Evolutionary conservation across 1,284 basidiomycete species (phyloP).

Genomic region (Clitocybe nebularis): DNA sequence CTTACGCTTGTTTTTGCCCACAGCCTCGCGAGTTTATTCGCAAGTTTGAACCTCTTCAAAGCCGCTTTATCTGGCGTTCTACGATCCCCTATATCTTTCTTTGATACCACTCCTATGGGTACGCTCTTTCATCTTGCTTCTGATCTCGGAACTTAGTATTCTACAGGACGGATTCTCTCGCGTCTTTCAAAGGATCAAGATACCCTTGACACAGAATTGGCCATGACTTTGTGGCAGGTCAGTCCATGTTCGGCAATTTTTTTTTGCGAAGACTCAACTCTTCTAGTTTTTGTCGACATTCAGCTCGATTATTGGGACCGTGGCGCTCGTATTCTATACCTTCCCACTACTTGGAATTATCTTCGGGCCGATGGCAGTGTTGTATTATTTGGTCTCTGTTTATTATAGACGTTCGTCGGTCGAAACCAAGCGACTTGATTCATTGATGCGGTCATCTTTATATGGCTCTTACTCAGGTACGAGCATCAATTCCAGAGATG

Average conservation of each 20-base stretch:
- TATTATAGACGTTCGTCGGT: constrained; percentile 48
- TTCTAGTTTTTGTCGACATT: constrained; percentile 44
- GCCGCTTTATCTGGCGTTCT: constrained; percentile 53
- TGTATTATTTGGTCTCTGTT: constrained; percentile 38
- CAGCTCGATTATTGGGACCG: constrained; percentile 43
- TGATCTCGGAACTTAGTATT: not conserved
- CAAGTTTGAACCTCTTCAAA: constrained; percentile 60
- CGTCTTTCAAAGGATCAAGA: constrained; percentile 64
- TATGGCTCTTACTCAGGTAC: constrained; percentile 43
- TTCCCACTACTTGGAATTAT: constrained; percentile 51
- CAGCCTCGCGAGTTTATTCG: constrained; percentile 55
- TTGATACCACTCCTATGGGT: constrained; percentile 81
- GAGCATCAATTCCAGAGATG: not conserved
- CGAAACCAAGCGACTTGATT: constrained; percentile 61
- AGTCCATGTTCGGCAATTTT: constrained; percentile 14
- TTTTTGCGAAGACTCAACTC: constrained; percentile 2
- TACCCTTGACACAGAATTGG: constrained; percentile 48
- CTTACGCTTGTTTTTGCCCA: constrained; percentile 31
- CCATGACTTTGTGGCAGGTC: constrained; percentile 38
- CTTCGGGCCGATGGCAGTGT: constrained; percentile 39
- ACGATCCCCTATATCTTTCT: constrained; percentile 70
- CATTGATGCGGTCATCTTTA: constrained; percentile 52
- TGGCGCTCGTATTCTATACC: constrained; percentile 48
- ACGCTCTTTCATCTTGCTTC: constrained; percentile 12
- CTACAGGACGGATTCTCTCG: constrained; percentile 50